Evolutionary conservation across 2,329 filamentous ascomycete genomes (phyloP).

Genomic region (Thielaviopsis populi): DNA sequence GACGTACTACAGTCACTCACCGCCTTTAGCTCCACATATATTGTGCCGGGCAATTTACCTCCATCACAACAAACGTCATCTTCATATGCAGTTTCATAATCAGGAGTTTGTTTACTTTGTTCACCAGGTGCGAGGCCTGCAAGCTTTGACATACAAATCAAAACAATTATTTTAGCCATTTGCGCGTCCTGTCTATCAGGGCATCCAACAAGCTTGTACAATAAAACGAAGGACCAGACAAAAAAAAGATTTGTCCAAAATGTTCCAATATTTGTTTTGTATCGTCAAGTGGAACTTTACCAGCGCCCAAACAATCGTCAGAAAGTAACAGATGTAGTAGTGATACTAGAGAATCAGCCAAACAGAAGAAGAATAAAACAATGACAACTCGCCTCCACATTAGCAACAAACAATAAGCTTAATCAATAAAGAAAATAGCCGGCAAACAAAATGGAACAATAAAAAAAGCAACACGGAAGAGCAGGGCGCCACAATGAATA

Average conservation of each 20-base stretch:
- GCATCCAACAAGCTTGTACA: neutral
- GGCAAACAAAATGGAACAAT: neutral
- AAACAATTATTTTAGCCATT: neutral
- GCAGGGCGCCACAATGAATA: constrained; percentile 4
- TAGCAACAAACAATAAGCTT: constrained; percentile 5
- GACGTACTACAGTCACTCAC: neutral
- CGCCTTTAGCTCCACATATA: neutral
- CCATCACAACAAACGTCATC: neutral
- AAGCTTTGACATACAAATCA: neutral
- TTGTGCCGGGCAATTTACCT: neutral
- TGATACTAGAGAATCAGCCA: neutral
- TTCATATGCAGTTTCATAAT: neutral
- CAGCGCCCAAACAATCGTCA: neutral
- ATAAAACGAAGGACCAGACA: neutral
- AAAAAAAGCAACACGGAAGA: constrained; percentile 20
- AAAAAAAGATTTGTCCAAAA: neutral
- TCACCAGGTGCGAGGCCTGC: neutral
- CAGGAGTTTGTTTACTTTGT: neutral
- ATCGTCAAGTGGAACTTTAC: neutral
- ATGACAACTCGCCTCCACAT: constrained; percentile 5
- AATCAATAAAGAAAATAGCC: constrained; percentile 11
- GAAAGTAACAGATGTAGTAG: constrained; percentile 4
- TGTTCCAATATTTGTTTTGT: neutral
- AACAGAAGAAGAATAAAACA: neutral
- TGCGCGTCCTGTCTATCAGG: neutral